These are phyloP conservation scores for Panellus pusillus DNA, from an alignment of 768 basidiomycete species.

Conservation along the genomic window DNA sequence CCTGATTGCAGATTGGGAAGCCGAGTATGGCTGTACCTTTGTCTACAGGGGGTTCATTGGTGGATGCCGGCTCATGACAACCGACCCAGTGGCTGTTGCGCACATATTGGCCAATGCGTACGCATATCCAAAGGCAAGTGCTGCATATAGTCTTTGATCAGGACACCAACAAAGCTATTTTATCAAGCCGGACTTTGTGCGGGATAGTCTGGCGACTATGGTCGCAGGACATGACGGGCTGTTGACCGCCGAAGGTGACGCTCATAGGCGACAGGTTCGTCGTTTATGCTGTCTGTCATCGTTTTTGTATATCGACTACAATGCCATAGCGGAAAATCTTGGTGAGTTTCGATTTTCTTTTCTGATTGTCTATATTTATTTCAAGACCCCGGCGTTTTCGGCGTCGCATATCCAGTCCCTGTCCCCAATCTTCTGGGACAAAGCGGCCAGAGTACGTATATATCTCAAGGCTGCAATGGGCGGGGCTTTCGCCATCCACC, in stretches of 20 bases:
- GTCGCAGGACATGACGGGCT: slow-evolving; percentile 31
- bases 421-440: slow-evolving; percentile 58
- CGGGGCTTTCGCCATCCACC: slow-evolving; percentile 4
- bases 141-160: too few relatives aligned
- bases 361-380: neutral
- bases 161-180: too few relatives aligned
- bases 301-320: neutral
- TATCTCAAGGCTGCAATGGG: neutral
- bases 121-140: slow-evolving; percentile 39
- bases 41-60: slow-evolving; percentile 54
- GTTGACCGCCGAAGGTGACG: slow-evolving; percentile 54
- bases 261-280: slow-evolving; percentile 54
- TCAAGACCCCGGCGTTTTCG: slow-evolving; percentile 54
- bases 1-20: slow-evolving; percentile 47
- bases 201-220: slow-evolving; percentile 50
- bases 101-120: slow-evolving; percentile 59
- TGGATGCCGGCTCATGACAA: slow-evolving; percentile 55
- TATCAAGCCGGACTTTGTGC: slow-evolving; percentile 56
- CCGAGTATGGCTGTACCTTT: slow-evolving; percentile 47
- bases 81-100: slow-evolving; percentile 55
- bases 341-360: slow-evolving; percentile 34
- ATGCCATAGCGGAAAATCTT: slow-evolving; percentile 47
- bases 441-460: slow-evolving; percentile 48
- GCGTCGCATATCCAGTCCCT: slow-evolving; percentile 48
- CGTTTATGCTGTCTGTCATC: neutral